A percentile compares a stretch with the other conserved stretches of the same genome.
Conservation (phyloP, 2,329 filamentous ascomycete genomes). For the Aphanoascus verrucosus region DNA sequence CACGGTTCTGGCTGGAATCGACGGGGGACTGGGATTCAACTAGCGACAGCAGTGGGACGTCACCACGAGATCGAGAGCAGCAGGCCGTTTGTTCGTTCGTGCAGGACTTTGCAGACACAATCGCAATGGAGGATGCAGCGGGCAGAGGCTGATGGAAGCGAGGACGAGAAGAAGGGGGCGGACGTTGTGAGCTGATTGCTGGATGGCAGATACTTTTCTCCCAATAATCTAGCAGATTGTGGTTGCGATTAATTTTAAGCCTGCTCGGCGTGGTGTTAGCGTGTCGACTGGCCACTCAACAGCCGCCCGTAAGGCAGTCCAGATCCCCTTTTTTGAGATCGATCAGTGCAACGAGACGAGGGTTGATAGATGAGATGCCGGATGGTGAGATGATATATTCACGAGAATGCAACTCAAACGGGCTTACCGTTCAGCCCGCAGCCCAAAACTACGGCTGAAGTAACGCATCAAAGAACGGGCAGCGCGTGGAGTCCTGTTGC, state of each 20-base stretch:
- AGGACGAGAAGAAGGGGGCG: background rate
- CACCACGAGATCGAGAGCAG: background rate
- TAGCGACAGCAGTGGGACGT: conserved; percentile 5
- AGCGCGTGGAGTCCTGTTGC: too few species aligned
- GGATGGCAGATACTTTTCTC: background rate
- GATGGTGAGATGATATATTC: too few species aligned
- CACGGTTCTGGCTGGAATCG: background rate
- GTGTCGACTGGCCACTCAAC: conserved; percentile 3
- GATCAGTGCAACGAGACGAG: background rate
- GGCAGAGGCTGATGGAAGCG: background rate
- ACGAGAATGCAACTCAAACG: too few species aligned
- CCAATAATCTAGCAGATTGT: background rate
- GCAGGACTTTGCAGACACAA: background rate
- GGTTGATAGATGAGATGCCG: background rate
- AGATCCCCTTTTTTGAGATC: background rate
- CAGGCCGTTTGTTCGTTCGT: too few species aligned
- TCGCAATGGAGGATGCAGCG: background rate
- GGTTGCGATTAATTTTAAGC: conserved; percentile 4
- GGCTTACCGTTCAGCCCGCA: too few species aligned
- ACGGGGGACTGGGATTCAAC: conserved; percentile 2
- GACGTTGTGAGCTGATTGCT: background rate
- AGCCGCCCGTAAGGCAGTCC: background rate
- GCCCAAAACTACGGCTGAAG: too few species aligned
- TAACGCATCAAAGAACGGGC: too few species aligned
- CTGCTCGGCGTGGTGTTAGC: conserved; percentile 3